These are phyloP conservation scores for Sistotremastrum suecicum DNA, from an alignment of 768 basidiomycete genomes.

Conservation along the genomic window DNA sequence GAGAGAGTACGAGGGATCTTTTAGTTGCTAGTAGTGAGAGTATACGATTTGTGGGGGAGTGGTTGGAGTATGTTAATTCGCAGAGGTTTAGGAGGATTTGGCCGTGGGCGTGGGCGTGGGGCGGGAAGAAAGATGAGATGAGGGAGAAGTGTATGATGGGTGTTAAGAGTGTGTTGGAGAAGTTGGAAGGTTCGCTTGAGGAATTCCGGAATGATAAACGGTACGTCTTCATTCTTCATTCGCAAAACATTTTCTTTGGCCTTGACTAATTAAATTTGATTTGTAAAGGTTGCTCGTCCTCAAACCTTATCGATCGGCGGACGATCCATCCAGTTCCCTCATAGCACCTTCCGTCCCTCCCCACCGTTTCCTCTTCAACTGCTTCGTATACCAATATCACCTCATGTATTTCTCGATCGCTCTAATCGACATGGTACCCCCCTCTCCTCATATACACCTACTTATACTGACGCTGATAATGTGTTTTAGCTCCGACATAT, in stretches of 20 bases:
- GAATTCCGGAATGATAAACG: constrained; percentile 36
- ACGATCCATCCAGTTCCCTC: constrained; percentile 23
- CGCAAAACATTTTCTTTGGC: not conserved
- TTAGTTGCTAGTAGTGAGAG: constrained; percentile 28
- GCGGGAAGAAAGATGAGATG: constrained; percentile 15
- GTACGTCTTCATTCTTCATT: constrained; percentile 17
- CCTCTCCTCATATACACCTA: not conserved
- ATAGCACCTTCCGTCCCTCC: constrained; percentile 30
- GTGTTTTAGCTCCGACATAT: constrained; percentile 39
- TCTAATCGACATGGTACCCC: constrained; percentile 21
- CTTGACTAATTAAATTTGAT: not conserved
- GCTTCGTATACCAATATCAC: constrained; percentile 57
- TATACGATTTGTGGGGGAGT: constrained; percentile 28
- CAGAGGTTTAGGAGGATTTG: constrained; percentile 22
- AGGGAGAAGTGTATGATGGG: constrained; percentile 22
- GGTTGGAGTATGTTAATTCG: constrained; percentile 31
- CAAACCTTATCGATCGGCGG: constrained; percentile 44
- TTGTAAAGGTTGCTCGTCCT: constrained; percentile 30
- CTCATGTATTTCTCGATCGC: constrained; percentile 23
- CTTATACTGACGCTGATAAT: not conserved
- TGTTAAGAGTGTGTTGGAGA: constrained; percentile 22
- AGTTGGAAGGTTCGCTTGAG: constrained; percentile 25
- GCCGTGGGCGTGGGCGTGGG: not conserved
- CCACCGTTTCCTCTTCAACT: constrained; percentile 60
- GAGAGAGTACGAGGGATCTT: constrained; percentile 39